Evolutionary conservation across 306 rosid genomes (phyloP).

Genomic region (Quillaja saponaria): DNA sequence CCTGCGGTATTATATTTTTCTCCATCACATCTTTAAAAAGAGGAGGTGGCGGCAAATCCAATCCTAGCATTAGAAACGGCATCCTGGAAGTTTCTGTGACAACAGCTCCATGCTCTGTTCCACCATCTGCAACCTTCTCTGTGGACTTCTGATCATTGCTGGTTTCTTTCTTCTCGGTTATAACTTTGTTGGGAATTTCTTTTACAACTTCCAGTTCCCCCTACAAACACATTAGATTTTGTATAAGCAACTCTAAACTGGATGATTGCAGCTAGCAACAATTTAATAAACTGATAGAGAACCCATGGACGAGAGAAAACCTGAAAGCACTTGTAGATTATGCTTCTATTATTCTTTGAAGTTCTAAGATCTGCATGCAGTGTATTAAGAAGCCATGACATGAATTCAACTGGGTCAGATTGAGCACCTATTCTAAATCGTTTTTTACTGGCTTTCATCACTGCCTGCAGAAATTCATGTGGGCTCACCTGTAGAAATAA

Average conservation of each 20-base stretch:
- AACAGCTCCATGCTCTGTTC: conserved; percentile 41
- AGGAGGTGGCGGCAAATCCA: conserved; percentile 98
- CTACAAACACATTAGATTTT: conserved; percentile 39
- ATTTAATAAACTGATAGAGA: conserved; percentile 25
- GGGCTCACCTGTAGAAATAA: conserved; percentile 79
- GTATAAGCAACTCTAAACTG: conserved; percentile 17
- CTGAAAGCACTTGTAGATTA: conserved; percentile 89
- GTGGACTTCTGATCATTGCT: conserved; percentile 40
- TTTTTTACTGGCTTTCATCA: conserved; percentile 96
- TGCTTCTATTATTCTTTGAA: conserved; percentile 81
- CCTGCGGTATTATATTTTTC: conserved; percentile 99
- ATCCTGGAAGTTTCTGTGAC: conserved; percentile 63
- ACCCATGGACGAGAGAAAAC: conserved; percentile 36
- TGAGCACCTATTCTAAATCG: conserved; percentile 82
- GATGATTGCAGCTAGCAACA: conserved; percentile 25
- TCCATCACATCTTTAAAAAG: conserved; percentile 98
- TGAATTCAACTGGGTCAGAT: conserved; percentile 95
- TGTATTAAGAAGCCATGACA: conserved; percentile 95
- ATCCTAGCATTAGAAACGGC: conserved; percentile 95
- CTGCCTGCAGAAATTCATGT: conserved; percentile 94
- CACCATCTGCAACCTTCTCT: conserved; percentile 49
- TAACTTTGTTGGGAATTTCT: conserved; percentile 66
- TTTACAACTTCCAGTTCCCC: conserved; percentile 96
- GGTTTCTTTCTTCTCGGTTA: conserved; percentile 61
- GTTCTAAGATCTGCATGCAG: conserved; percentile 78